Percentiles rank a stretch among this genome's conserved stretches.
Evolutionary conservation across 108 stramenopile genomes (phyloP).

Genomic region (Chaetoceros tenuissimus): DNA sequence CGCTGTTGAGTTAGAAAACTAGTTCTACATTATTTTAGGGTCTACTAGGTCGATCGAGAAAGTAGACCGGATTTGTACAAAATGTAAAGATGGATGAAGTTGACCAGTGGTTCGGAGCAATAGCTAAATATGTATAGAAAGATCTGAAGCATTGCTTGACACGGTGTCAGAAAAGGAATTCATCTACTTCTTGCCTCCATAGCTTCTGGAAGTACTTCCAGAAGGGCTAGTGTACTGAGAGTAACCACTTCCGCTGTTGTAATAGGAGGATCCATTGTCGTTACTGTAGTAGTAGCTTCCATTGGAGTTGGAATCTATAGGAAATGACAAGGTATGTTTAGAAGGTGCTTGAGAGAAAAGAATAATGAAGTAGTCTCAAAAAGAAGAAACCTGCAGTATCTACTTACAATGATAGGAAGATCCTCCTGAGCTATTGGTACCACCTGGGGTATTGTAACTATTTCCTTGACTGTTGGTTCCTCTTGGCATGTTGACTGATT

Average conservation of each 20-base stretch:
- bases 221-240: conserved; percentile 41
- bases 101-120: no score
- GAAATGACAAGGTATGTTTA: background rate
- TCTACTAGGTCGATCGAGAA: no score
- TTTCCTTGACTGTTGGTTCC: conserved; percentile 83
- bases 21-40: no score
- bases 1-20: no score
- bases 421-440: conserved; percentile 59
- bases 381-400: background rate
- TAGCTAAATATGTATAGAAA: no score
- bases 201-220: background rate
- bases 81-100: no score
- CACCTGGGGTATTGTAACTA: conserved; percentile 77
- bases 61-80: no score
- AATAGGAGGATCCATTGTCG: conserved; percentile 80
- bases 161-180: no score
- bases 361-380: background rate
- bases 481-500: no score
- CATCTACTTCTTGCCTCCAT: no score
- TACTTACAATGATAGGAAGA: conserved; percentile 71
- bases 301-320: conserved; percentile 65
- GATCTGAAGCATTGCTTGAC: no score
- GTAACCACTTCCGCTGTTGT: conserved; percentile 61
- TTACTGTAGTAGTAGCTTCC: conserved; percentile 79
- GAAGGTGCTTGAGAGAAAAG: background rate